A percentile compares a stretch with the other conserved stretches of the same genome.
Evolutionary conservation across 495 filamentous ascomycete species (phyloP).

Genomic region (Cladorrhinum samala): DNA sequence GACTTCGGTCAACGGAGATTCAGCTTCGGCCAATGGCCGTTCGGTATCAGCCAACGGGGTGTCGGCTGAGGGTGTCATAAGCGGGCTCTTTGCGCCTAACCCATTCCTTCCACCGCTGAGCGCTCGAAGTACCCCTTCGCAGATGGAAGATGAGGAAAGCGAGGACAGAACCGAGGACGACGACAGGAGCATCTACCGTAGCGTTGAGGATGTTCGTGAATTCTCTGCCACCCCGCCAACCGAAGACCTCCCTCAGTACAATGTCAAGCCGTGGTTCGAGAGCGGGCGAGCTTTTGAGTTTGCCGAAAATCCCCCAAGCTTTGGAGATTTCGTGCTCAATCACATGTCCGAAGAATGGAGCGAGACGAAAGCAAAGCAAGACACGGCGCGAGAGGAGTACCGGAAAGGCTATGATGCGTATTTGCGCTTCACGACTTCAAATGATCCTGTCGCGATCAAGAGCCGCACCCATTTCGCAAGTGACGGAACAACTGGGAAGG

Average conservation of each 20-base stretch:
- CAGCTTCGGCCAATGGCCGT: not conserved
- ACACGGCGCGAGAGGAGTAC: slow-evolving; percentile 26
- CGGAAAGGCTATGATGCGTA: slow-evolving; percentile 40
- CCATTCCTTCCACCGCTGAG: slow-evolving; percentile 14
- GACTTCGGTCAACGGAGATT: not conserved
- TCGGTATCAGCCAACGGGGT: slow-evolving; percentile 1
- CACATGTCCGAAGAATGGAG: slow-evolving; percentile 22
- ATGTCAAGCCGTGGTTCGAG: slow-evolving; percentile 37
- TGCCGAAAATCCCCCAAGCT: slow-evolving; percentile 20
- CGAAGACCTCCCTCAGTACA: slow-evolving; percentile 39
- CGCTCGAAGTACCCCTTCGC: slow-evolving; percentile 11
- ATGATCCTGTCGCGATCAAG: slow-evolving; percentile 43
- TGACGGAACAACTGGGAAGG: slow-evolving; percentile 17
- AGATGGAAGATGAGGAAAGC: slow-evolving; percentile 31
- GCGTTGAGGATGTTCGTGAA: slow-evolving; percentile 38
- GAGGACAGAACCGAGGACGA: slow-evolving; percentile 57
- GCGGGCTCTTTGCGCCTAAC: slow-evolving; percentile 9
- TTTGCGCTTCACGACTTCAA: slow-evolving; percentile 45
- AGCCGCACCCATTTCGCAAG: slow-evolving; percentile 38
- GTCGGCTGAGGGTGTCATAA: not conserved
- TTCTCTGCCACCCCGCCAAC: slow-evolving; percentile 45
- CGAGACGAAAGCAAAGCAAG: slow-evolving; percentile 23
- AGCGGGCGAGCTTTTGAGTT: slow-evolving; percentile 32
- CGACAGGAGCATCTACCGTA: slow-evolving; percentile 51
- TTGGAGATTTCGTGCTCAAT: slow-evolving; percentile 30